Evolutionary conservation across 2,329 filamentous ascomycete genomes (phyloP), one percentile per base, ranked within the genome.

Genomic region (Camillea tinctor): DNA sequence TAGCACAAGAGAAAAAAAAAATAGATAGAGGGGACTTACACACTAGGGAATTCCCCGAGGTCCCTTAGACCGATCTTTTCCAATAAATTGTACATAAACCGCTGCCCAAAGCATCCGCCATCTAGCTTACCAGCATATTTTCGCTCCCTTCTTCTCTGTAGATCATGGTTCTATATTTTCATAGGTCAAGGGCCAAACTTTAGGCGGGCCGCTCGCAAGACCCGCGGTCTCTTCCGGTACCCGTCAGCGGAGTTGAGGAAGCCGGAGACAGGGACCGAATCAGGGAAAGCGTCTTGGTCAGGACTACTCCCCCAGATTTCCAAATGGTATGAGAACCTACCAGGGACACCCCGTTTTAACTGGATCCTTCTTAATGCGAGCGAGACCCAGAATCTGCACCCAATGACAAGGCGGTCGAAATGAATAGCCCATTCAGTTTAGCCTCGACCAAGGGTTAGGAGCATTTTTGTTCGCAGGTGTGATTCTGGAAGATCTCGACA

Each of bases 281-380:
- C 53, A 61, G 68, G 69, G 65, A 68, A 61, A 67, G 64, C 57
- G 60, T 56, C 55, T 56, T 52, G 55, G 36, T 65, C 62, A 50
- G 62, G 60, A 60, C 61, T 53, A 49, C 60, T 68, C 64, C 69
- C 64, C 69, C 69, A 68, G 69, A 70, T 71, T 70, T 66, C 58
- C 64, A 65, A 64, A 62, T 70, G 61, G 57, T 57, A 54, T 61
- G 57, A 60, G 55, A 22, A 57, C 53, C 23, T 56, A 50, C 50
- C 50, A 57, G 56, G 59, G 55, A 52, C 59, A 55, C 58, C 65
- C 57, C 60, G 48, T 24, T 60, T 36, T 52, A 51, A 48, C 56
- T 60, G 53, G 57, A 53, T 26, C 60, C 61, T 58, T 58, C 57
- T 60, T 60, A 58, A 64, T 66, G 61, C 60, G 48, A 62, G 54